phyloP scores from a whole-genome alignment of 169 alveolate genomes.

The Plasmodium falciparum region DNA sequence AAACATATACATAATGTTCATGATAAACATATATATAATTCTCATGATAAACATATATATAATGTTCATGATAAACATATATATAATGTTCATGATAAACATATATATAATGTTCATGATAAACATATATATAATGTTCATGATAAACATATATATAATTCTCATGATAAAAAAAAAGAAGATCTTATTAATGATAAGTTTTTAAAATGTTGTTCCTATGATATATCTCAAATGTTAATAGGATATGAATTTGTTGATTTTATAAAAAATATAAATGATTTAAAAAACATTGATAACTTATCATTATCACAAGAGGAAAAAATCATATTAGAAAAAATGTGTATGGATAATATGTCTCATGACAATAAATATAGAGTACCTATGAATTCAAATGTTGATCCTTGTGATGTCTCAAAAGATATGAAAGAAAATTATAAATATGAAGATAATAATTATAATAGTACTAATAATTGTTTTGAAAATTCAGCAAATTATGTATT shows the following conservation, averaged over 20 bases:
- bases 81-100: neutral
- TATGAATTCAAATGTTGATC: neutral
- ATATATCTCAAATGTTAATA: conserved; percentile 44
- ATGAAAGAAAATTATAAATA: neutral
- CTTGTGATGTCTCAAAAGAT: neutral
- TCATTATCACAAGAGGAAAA: neutral
- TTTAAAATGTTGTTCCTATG: conserved; percentile 39
- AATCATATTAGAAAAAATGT: no score
- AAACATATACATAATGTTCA: neutral
- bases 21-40: no score
- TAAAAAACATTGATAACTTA: neutral
- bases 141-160: neutral
- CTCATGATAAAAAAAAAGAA: neutral
- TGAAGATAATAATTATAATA: conserved; percentile 1
- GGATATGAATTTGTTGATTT: conserved; percentile 65
- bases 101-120: neutral
- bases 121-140: neutral
- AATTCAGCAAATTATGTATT: conserved; percentile 12
- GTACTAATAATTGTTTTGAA: neutral
- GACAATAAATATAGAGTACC: neutral
- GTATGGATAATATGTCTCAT: neutral
- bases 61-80: neutral
- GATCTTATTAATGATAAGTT: neutral
- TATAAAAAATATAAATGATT: neutral
- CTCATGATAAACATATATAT: neutral